A percentile compares a stretch with the other conserved stretches of the same genome.
Evolutionary conservation across 306 rosid genomes (phyloP).

Genomic region (Trifolium fragiferum): DNA sequence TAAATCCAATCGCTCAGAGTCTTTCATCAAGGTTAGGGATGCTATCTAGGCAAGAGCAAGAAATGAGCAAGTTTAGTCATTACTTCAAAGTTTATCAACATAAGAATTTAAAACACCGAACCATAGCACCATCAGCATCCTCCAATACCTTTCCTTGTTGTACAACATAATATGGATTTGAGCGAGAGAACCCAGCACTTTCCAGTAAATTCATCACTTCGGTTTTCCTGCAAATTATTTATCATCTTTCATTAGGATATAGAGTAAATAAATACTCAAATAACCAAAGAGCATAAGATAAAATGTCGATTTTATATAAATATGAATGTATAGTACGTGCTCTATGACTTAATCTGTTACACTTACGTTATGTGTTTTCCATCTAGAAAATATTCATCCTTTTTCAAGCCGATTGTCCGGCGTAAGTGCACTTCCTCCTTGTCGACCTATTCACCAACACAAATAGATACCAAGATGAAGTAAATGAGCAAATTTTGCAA

Average conservation of each 20-base stretch:
- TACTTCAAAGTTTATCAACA: conserved; percentile 22
- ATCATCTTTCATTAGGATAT: conserved; percentile 20
- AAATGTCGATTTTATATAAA: conserved; percentile 4
- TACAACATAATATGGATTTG: conserved; percentile 99
- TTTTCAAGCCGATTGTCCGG: conserved; percentile 82
- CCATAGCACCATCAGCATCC: conserved; percentile 31
- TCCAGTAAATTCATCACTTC: conserved; percentile 99
- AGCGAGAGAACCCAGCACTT: conserved; percentile 99
- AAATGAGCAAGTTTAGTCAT: conserved; percentile 13
- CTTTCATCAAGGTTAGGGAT: conserved; percentile 95
- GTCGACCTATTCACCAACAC: conserved; percentile 70
- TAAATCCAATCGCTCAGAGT: conserved; percentile 88
- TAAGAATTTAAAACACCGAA: conserved; percentile 35
- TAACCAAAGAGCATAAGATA: conserved; percentile 9
- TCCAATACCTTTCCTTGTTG: conserved; percentile 93
- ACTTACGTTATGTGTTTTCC: conserved; percentile 98
- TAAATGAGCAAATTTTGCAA: conserved; percentile 8
- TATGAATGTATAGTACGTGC: conserved; percentile 4
- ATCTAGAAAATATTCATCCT: conserved; percentile 93
- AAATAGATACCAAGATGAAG: conserved; percentile 28
- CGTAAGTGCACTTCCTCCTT: conserved; percentile 98
- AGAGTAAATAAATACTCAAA: conserved; percentile 18
- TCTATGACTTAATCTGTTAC: conserved; percentile 18
- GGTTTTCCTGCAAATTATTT: conserved; percentile 69
- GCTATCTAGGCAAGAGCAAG: conserved; percentile 68